Evolutionary conservation across 306 rosid genomes (phyloP), one percentile per base, ranked within the genome.

Genomic region (Spatholobus suberectus): DNA sequence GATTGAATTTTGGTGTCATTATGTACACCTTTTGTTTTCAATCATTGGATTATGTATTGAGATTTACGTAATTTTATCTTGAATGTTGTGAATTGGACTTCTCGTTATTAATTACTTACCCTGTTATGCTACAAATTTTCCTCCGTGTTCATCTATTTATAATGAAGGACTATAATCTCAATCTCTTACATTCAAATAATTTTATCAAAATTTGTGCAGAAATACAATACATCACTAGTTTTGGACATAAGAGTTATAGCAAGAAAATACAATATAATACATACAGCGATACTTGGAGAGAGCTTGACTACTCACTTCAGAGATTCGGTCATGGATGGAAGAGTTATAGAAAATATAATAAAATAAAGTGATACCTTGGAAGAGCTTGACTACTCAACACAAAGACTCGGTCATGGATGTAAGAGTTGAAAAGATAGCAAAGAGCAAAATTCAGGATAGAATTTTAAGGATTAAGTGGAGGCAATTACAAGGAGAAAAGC

Each of bases 1-100:
- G 29, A 17, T 77, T 44, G 55, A 46, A 61, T 73, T 61, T 81
- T 59, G 34, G 57, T 46, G 67, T 49, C 44, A 15, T 18, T 46
- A 13, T 24, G 70, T 58, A 23, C 4, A 2, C 13, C 49, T 34
- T 0, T 10, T 57, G 46, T 57, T 52, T 73, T 34, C 20, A 10
- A 52, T 6, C 69, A 23, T 34, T 34, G 21, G 37, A 34, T 37
- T 51, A 35, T 78, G 76, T 40, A 37, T 15, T 79, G 32, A 15
- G 29, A 68, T 68, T 68, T 52, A 10, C 20, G 44, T n/a, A 8
- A 34, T 14, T 66, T 69, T 26, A 7, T 51, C 43, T 54, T 55
- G 21, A 78, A 68, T 68, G 52, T 13, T 46, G 9, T 51, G 32
- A 49, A 37, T 52, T 51, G 40, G 12, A 52, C 23, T 63, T 55